Evolutionary conservation across 2,329 filamentous ascomycete species (phyloP), one percentile per base, ranked within the genome.

Genomic region (Cercospora sp.): DNA sequence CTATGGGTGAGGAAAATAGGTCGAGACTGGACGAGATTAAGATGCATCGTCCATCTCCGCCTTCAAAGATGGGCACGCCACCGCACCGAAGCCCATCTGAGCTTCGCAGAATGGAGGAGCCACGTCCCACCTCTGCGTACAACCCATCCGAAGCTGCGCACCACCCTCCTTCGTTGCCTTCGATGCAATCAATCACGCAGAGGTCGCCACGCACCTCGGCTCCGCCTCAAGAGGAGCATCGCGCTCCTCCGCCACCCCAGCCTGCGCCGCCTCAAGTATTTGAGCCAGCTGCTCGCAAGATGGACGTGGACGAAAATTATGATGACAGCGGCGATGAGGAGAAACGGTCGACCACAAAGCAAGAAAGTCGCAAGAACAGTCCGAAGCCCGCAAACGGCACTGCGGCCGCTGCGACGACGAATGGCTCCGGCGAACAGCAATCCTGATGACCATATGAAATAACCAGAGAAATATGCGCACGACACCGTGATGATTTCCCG

Each of bases 251-350:
- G 12, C 72, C 73, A 33, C 68, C 73, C 12, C 74, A 71, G 3
- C 71, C 75, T 31, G 71, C 75, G 65, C 82, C 80, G 67, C 76
- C 81, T 48, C 75, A 72, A n/a, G 79, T 84, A 18, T 89, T 89
- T 67, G 94, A 98, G 81, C 92, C 93, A 63, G 93, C 95, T 36
- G 93, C 93, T 20, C 87, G 95, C 23, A 96, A 96, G 80, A 96
- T 99, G 88, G 94, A 98, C 6, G 92, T 98, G 20, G 94, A 99
- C 73, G 95, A 99, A 79, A 91, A 98, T 78, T 98, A 99, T 75
- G 94, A 98, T 78, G 94, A 98, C 75, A 94, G 94, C 66, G 92
- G 88, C 4, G 94, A 96, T 72, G 94, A 97, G 68, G 91, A 95
- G 48, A 88, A 88, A 79, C 79, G 83, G 70, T 79, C 74, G 16